Conservation (phyloP, 148 eudicot genomes). For the Arctostaphylos glauca region DNA sequence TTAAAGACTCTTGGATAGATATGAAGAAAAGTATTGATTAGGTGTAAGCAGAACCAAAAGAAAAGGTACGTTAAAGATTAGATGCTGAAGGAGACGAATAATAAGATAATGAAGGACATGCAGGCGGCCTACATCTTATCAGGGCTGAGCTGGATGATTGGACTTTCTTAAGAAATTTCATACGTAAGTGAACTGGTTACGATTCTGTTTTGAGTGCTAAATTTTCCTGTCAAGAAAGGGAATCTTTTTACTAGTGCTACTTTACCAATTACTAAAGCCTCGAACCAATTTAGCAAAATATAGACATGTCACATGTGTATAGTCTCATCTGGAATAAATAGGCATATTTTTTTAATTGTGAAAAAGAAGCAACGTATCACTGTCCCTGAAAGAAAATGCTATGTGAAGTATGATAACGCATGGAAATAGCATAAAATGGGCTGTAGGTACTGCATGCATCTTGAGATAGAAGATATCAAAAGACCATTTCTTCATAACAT, state of each 20-base stretch:
- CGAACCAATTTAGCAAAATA: neutral
- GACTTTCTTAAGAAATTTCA: neutral
- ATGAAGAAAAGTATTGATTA: neutral
- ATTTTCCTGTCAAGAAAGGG: neutral
- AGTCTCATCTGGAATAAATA: neutral
- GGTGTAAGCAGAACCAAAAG: conserved; percentile 1
- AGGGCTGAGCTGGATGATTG: conserved; percentile 8
- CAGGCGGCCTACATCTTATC: neutral
- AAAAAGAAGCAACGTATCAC: neutral
- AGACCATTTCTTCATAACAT: neutral
- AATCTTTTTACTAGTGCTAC: neutral
- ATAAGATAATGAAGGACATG: neutral
- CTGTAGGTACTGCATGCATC: neutral
- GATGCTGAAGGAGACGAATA: conserved; percentile 7
- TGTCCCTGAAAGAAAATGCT: neutral
- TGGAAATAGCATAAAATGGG: neutral
- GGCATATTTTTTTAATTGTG: neutral
- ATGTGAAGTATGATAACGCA: neutral
- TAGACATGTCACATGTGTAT: neutral
- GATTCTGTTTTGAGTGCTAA: neutral
- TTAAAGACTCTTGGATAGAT: conserved; percentile 8
- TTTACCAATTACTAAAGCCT: neutral
- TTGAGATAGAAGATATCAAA: neutral
- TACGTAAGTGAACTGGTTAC: neutral
- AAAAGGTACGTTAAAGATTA: neutral